Percentiles rank a stretch among this genome's conserved stretches.
Conservation (phyloP, 1,139 yeast genomes). For the Ogataea hybrid region DNA sequence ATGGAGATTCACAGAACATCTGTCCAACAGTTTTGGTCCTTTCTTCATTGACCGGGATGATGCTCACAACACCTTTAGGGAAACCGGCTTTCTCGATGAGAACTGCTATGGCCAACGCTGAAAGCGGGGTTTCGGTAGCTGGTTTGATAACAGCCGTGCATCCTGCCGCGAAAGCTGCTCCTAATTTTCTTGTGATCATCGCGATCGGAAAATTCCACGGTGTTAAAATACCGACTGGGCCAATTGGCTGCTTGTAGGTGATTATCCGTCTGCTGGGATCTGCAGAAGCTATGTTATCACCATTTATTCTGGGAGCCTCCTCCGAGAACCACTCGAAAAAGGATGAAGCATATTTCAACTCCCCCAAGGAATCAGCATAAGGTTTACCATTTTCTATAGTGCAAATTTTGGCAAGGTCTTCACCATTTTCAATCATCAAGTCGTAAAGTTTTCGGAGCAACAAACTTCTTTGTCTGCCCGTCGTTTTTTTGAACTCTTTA, state of each 20-base stretch:
- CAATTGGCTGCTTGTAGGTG: constrained; percentile 78
- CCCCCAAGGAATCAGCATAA: constrained; percentile 73
- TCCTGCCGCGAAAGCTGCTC: constrained; percentile 93
- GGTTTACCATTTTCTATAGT: constrained; percentile 89
- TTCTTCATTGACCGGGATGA: constrained; percentile 56
- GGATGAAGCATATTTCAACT: constrained; percentile 71
- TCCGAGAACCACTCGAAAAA: constrained; percentile 92
- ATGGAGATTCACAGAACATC: constrained; percentile 67
- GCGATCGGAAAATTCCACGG: constrained; percentile 98
- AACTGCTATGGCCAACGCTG: constrained; percentile 78
- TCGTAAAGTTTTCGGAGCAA: constrained; percentile 65
- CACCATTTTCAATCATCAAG: constrained; percentile 63
- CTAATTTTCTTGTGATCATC: constrained; percentile 91
- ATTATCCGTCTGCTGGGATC: constrained; percentile 57
- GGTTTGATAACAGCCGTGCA: constrained; percentile 92
- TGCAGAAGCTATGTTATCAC: constrained; percentile 69
- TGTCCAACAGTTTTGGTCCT: constrained; percentile 61
- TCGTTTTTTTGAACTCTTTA: constrained; percentile 48
- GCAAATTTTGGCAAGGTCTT: constrained; percentile 71
- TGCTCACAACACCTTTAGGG: constrained; percentile 78
- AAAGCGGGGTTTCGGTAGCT: constrained; percentile 84
- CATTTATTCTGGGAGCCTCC: constrained; percentile 79
- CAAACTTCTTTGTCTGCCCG: constrained; percentile 65
- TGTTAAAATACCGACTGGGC: constrained; percentile 88
- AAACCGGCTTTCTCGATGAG: constrained; percentile 80